A percentile compares a stretch with the other conserved stretches of the same genome.
Conservation (phyloP, 352 stramenopile species). For the Globisporangium spiculum region DNA sequence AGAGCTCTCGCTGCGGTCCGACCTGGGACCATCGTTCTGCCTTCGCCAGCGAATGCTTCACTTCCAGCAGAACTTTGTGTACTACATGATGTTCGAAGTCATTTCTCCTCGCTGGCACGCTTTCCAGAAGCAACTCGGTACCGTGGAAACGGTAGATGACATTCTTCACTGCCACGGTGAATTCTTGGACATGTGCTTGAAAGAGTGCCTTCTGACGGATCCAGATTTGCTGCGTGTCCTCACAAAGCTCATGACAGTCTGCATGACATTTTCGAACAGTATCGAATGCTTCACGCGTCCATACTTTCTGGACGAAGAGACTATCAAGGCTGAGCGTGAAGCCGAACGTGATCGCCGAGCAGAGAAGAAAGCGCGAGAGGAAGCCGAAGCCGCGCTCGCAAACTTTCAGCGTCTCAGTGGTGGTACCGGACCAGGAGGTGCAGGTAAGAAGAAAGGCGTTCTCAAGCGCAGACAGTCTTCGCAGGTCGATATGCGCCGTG, state of each 20-base stretch:
- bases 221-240: conserved; percentile 92
- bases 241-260: conserved; percentile 97
- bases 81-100: conserved; percentile 98
- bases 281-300: conserved; percentile 90
- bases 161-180: conserved; percentile 93
- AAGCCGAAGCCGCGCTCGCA: conserved; percentile 71
- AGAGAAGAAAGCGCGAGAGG: conserved; percentile 74
- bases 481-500: conserved; percentile 70
- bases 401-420: conserved; percentile 39
- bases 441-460: conserved; percentile 52
- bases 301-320: conserved; percentile 84
- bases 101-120: conserved; percentile 93
- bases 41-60: conserved; percentile 98
- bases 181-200: conserved; percentile 95
- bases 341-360: conserved; percentile 71
- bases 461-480: conserved; percentile 70
- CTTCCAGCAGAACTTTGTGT: conserved; percentile 98
- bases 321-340: conserved; percentile 80
- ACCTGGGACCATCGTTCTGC: conserved; percentile 92
- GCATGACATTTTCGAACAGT: conserved; percentile 93
- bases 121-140: conserved; percentile 82
- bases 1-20: conserved; percentile 83
- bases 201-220: conserved; percentile 97
- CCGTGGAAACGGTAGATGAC: conserved; percentile 91
- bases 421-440: conserved; percentile 13